A percentile compares a stretch with the other conserved stretches of the same genome.
These are phyloP conservation scores for Russula compacta DNA, from an alignment of 768 basidiomycete species.

Conservation along the genomic window DNA sequence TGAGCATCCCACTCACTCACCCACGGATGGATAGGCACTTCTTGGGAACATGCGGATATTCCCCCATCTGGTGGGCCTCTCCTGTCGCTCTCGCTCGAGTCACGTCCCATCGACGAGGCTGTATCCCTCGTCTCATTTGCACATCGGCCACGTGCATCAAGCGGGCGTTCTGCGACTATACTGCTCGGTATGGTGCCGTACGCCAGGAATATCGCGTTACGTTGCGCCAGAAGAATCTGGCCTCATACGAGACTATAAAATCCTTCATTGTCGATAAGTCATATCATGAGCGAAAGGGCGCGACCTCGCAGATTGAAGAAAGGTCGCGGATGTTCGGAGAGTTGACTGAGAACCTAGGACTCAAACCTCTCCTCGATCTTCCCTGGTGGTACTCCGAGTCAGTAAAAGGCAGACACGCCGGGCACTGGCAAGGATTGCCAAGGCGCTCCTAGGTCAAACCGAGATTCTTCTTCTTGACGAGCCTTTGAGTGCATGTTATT, in stretches of 20 bases:
- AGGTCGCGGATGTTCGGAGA: conserved; percentile 8
- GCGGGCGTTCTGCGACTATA: conserved; percentile 86
- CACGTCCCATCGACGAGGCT: conserved; percentile 18
- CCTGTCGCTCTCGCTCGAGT: too few relatives aligned
- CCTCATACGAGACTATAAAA: neutral
- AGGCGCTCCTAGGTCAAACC: conserved; percentile 62
- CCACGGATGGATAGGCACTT: conserved; percentile 34
- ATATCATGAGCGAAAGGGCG: conserved; percentile 14
- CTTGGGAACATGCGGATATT: neutral
- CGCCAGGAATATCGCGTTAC: conserved; percentile 77
- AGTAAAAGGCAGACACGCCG: conserved; percentile 89
- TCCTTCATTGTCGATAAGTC: neutral
- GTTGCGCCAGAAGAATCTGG: conserved; percentile 27
- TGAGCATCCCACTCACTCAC: neutral
- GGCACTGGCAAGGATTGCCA: conserved; percentile 58
- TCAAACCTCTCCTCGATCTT: too few relatives aligned
- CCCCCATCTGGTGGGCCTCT: too few relatives aligned
- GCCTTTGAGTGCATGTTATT: conserved; percentile 56
- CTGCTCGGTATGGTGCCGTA: conserved; percentile 84
- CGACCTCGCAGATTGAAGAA: conserved; percentile 20
- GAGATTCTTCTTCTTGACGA: conserved; percentile 80
- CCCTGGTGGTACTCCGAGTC: too few relatives aligned
- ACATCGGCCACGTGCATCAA: conserved; percentile 45
- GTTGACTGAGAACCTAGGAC: too few relatives aligned
- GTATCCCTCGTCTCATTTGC: conserved; percentile 59